Evolutionary conservation across 345 rosid genomes (phyloP).

Genomic region (Isatis tinctoria): DNA sequence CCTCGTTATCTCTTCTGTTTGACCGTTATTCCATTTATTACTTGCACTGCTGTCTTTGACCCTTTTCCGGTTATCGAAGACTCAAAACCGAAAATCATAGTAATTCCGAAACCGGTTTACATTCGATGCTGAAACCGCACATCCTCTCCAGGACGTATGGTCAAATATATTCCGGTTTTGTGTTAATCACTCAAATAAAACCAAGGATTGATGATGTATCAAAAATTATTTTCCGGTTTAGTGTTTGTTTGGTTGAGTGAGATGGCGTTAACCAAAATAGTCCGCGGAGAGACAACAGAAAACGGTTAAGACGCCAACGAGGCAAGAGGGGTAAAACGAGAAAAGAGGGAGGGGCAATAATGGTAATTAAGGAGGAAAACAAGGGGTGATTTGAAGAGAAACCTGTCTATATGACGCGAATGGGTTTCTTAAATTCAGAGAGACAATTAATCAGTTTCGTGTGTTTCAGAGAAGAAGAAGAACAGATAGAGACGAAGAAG

Average conservation of each 20-base stretch:
- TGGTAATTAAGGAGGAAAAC: neutral
- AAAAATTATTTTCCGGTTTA: neutral
- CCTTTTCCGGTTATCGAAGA: neutral
- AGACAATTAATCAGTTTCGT: conserved; percentile 31
- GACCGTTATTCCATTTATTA: neutral
- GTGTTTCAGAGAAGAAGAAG: conserved; percentile 22
- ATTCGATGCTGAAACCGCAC: neutral
- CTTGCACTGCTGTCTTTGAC: neutral
- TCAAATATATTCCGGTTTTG: neutral
- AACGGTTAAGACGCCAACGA: conserved; percentile 30
- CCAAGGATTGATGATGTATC: neutral
- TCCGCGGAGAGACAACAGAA: neutral
- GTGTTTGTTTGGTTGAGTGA: neutral
- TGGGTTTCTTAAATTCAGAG: conserved; percentile 31
- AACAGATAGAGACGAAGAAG: conserved; percentile 3
- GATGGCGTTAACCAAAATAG: neutral
- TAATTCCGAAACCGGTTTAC: neutral
- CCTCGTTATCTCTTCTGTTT: neutral
- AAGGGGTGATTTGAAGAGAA: conserved; percentile 6
- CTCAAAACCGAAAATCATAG: neutral
- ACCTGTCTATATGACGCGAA: conserved; percentile 25
- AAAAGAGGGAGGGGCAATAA: conserved; percentile 15
- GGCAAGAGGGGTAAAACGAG: conserved; percentile 27
- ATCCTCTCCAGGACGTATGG: neutral
- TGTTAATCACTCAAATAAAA: neutral